phyloP scores from a whole-genome alignment of 2,329 filamentous ascomycete species.

The Aspergillus novoparasiticus region DNA sequence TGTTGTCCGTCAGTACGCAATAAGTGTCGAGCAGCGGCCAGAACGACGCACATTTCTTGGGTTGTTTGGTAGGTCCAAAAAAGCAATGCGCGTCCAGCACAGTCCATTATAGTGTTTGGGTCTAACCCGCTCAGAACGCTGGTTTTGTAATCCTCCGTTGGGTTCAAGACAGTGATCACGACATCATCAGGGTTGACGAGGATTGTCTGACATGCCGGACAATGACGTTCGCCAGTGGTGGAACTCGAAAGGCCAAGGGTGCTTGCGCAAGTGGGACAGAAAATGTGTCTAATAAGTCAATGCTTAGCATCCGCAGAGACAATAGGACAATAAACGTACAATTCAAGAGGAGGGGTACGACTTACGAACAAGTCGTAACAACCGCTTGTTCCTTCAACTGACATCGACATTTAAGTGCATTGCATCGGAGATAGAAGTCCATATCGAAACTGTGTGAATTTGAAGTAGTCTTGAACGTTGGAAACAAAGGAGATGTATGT shows the following conservation, averaged over 20 bases:
- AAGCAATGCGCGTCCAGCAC: constrained; percentile 73
- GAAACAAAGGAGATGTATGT: neutral
- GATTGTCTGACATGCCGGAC: constrained; percentile 73
- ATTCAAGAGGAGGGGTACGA: constrained; percentile 6
- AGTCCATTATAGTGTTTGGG: constrained; percentile 83
- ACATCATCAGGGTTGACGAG: constrained; percentile 75
- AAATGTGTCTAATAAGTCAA: constrained; percentile 68
- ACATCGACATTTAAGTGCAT: constrained; percentile 73
- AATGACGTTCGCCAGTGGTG: constrained; percentile 58
- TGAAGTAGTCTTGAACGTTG: neutral
- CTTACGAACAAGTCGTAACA: constrained; percentile 85
- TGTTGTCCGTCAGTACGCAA: constrained; percentile 34
- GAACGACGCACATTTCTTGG: constrained; percentile 70
- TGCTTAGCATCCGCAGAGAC: neutral
- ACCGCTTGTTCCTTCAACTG: constrained; percentile 72
- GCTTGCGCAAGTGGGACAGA: constrained; percentile 75
- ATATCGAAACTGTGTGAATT: constrained; percentile 47
- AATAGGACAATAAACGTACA: neutral
- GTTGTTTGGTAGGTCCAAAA: constrained; percentile 88
- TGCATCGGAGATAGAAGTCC: constrained; percentile 78
- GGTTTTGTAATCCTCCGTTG: constrained; percentile 87
- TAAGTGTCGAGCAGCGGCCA: neutral
- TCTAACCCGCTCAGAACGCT: constrained; percentile 80
- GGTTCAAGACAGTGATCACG: constrained; percentile 70
- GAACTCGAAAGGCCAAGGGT: constrained; percentile 62